Conservation (phyloP, 1,284 basidiomycete species). For the Trametes hirsuta region DNA sequence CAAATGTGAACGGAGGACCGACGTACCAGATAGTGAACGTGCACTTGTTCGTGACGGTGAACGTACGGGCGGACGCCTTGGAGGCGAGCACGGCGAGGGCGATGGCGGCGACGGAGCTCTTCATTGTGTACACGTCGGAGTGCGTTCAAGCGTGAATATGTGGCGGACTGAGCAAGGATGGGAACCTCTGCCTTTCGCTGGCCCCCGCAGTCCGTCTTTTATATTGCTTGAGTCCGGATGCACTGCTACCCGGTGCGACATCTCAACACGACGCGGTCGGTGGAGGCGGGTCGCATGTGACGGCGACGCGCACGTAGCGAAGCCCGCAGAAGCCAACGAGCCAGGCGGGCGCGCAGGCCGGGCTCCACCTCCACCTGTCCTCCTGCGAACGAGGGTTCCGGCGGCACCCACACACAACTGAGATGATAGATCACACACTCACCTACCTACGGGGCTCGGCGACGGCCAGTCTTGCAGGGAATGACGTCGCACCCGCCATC, state of each 20-base stretch:
- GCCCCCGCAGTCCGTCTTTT: neutral
- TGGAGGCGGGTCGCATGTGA: neutral
- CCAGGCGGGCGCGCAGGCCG: neutral
- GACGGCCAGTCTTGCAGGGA: neutral
- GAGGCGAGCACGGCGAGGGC: constrained; percentile 16
- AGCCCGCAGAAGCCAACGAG: neutral
- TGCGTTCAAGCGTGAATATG: neutral
- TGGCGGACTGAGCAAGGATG: no score
- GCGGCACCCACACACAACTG: neutral
- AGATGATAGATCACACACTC: no score
- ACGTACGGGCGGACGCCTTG: constrained; percentile 8
- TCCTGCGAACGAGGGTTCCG: neutral
- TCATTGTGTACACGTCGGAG: constrained; percentile 9
- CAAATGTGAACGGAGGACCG: neutral
- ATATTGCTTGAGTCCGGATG: neutral
- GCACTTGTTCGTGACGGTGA: constrained; percentile 21
- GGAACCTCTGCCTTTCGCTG: no score
- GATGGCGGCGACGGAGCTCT: constrained; percentile 13
- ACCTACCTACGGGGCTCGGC: no score
- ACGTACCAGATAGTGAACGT: constrained; percentile 21
- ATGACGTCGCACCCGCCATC: neutral
- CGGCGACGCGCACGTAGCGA: neutral
- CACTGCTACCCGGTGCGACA: no score
- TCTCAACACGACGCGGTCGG: no score
- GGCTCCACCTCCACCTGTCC: constrained; percentile 7